Conservation (phyloP, 2,329 filamentous ascomycete genomes). For the Aspergillus pseudoviridinutans region DNA sequence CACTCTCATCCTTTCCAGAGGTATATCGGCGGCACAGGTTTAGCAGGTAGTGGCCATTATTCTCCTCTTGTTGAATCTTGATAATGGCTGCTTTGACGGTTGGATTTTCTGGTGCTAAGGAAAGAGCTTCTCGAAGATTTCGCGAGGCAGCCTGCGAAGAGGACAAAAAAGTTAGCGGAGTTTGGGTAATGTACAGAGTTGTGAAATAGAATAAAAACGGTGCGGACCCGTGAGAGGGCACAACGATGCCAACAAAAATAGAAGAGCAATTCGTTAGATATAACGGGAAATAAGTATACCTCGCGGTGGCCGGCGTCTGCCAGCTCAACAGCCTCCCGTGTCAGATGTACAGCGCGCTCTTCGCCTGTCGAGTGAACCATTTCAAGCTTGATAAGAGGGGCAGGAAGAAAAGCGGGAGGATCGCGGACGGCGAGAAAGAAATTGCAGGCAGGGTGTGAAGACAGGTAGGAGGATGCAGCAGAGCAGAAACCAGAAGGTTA, state of each 20-base stretch:
- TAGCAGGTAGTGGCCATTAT: constrained; percentile 41
- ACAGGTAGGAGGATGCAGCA: constrained; percentile 3
- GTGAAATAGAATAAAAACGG: constrained; percentile 4
- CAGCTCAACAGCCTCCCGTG: constrained; percentile 45
- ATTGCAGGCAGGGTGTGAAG: constrained; percentile 8
- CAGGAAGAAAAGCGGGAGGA: constrained; percentile 4
- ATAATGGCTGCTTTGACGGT: constrained; percentile 45
- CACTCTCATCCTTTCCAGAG: constrained; percentile 37
- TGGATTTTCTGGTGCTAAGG: constrained; percentile 42
- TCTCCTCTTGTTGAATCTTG: constrained; percentile 42
- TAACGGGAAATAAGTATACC: constrained; percentile 26
- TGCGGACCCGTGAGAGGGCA: neutral
- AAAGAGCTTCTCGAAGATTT: constrained; percentile 47
- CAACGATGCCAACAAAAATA: neutral
- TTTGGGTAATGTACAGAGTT: constrained; percentile 1
- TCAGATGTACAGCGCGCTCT: constrained; percentile 44
- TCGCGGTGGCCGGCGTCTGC: constrained; percentile 44
- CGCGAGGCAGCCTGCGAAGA: constrained; percentile 41
- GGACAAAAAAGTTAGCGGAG: constrained; percentile 10
- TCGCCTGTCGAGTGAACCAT: constrained; percentile 42
- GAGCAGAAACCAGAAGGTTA: neutral
- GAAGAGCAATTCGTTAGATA: neutral
- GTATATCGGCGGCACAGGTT: constrained; percentile 44
- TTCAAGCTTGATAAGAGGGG: constrained; percentile 25
- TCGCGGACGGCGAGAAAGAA: constrained; percentile 13